phyloP scores from a whole-genome alignment of 345 rosid genomes.

The Leavenworthia alabamica region DNA sequence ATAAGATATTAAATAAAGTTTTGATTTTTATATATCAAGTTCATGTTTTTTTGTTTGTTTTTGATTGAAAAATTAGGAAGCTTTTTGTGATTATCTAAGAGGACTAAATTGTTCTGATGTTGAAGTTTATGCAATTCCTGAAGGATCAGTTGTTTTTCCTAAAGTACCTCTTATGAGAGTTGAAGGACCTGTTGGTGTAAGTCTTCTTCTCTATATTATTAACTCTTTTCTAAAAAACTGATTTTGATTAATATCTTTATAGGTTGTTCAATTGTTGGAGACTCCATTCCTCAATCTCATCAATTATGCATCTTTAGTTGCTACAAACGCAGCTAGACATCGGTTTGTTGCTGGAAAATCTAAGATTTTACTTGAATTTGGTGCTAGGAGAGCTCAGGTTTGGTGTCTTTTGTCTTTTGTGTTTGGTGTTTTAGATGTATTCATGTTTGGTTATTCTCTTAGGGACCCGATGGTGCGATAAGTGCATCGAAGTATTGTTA shows the following conservation, averaged over 20 bases:
- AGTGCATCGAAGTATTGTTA: conserved; percentile 89
- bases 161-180: conserved; percentile 90
- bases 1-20: too few relatives aligned
- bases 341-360: conserved; percentile 91
- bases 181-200: conserved; percentile 93
- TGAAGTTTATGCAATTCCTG: conserved; percentile 76
- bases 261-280: conserved; percentile 92
- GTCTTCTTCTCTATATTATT: conserved; percentile 14
- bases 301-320: conserved; percentile 83
- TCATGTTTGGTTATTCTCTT: conserved; percentile 1
- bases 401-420: conserved; percentile 36
- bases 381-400: conserved; percentile 97
- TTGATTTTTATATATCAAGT: background rate
- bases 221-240: too few relatives aligned
- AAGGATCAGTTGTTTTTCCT: conserved; percentile 92
- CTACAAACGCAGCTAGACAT: conserved; percentile 94
- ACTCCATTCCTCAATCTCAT: conserved; percentile 84
- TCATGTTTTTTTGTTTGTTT: conserved; percentile 3
- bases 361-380: conserved; percentile 74
- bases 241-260: too few relatives aligned
- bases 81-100: conserved; percentile 63
- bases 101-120: conserved; percentile 84
- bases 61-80: conserved; percentile 28
- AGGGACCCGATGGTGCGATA: conserved; percentile 98
- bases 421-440: background rate